A percentile compares a stretch with the other conserved stretches of the same genome.
These are phyloP conservation scores for Davidsoniella australis DNA, from an alignment of 2,329 filamentous ascomycete genomes.

Conservation along the genomic window DNA sequence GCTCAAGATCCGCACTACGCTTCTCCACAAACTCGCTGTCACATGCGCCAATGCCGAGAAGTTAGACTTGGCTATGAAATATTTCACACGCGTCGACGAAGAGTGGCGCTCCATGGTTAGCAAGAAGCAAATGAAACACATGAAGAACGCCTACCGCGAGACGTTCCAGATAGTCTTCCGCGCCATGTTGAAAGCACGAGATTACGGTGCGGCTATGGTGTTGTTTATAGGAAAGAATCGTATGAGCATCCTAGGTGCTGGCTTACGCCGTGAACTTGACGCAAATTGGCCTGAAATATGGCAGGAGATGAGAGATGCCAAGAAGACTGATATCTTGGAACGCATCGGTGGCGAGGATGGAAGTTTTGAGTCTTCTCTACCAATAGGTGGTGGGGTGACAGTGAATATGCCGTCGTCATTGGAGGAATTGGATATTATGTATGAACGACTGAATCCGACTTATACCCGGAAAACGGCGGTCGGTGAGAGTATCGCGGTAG, in stretches of 20 bases:
- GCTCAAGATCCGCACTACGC: constrained; percentile 7
- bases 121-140: constrained; percentile 3
- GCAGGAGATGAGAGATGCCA: not conserved
- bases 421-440: constrained; percentile 2
- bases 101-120: constrained; percentile 3
- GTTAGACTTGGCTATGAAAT: constrained; percentile 20
- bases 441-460: not conserved
- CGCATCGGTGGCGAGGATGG: not conserved
- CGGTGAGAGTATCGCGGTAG: too few relatives aligned
- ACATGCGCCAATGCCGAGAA: constrained; percentile 18
- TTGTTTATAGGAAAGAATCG: constrained; percentile 3
- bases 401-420: too few relatives aligned
- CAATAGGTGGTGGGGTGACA: not conserved
- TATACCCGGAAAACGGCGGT: too few relatives aligned
- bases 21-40: constrained; percentile 16
- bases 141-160: constrained; percentile 10
- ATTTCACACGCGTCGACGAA: constrained; percentile 5
- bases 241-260: constrained; percentile 6
- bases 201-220: constrained; percentile 1
- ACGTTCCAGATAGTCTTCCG: constrained; percentile 13
- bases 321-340: constrained; percentile 2
- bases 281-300: constrained; percentile 7
- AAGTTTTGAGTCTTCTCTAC: not conserved
- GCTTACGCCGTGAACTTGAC: constrained; percentile 9
- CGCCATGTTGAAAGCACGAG: not conserved